These are phyloP conservation scores for Mortierella hygrophila DNA, from an alignment of 192 early-diverging fungal species.

Conservation along the genomic window DNA sequence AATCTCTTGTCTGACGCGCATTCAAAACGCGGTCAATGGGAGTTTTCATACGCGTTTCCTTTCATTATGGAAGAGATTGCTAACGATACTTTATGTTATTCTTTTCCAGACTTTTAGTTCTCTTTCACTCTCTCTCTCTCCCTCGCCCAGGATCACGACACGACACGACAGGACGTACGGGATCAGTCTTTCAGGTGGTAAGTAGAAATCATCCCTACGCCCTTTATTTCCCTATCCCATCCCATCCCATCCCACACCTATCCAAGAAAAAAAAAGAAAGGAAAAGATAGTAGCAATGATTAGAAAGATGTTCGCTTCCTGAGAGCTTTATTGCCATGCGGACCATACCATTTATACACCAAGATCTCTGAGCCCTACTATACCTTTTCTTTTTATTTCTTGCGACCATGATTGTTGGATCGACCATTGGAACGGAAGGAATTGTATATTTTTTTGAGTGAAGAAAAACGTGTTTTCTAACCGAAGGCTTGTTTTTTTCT, in stretches of 20 bases:
- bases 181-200: slow-evolving; percentile 9
- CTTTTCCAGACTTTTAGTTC: not conserved
- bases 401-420: not conserved
- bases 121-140: not conserved
- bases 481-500: too few species aligned
- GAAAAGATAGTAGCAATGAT: slow-evolving; percentile 32
- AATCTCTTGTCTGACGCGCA: not conserved
- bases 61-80: not conserved
- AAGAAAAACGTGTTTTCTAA: too few species aligned
- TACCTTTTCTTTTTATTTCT: not conserved
- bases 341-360: slow-evolving; percentile 58
- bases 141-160: not conserved
- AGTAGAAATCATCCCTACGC: not conserved
- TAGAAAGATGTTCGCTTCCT: slow-evolving; percentile 60
- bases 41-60: not conserved
- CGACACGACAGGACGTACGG: too few species aligned
- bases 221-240: not conserved
- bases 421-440: not conserved
- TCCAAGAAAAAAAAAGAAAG: slow-evolving; percentile 10
- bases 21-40: not conserved
- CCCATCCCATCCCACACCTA: not conserved
- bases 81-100: not conserved
- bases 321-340: slow-evolving; percentile 59
- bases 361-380: slow-evolving; percentile 53
- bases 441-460: not conserved